Base-by-base conservation (phyloP, 2,329 filamentous ascomycete genomes). In the Ceratocystis cubensis region DNA sequence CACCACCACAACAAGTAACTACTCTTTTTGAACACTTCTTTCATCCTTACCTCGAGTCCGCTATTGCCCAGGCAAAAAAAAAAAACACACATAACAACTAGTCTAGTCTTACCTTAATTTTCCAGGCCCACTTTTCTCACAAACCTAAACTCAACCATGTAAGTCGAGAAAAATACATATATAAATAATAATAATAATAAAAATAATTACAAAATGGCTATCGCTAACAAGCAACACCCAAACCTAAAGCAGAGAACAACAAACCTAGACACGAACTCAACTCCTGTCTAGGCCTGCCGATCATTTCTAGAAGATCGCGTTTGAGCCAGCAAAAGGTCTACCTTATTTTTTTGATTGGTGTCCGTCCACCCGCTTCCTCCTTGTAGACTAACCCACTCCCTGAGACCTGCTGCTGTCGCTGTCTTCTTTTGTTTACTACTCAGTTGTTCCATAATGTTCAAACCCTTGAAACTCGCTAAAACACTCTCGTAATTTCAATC, bases 391-490 rank as follows among this genome's bases (percentile, higher is more conserved):
- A 10, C 53, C 15, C 28, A 17, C 28, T 20, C 15, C 17, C 13
- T 25, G 22, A 56, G 53, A 17, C 22, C 7, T 13, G 7, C 15
- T 30, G 28, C 53, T 59, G n/a, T 59, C 28, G 20, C 53, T 37
- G 48, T 53, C 48, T 25, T 15, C 25, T 1, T 25, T 15, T 53
- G 48, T 53, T 15, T 50, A 50, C 22, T 59, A 59, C 28, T 59
- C 33, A 30, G 53, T 59, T 37, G 53, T 65, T 61, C 64, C 64
- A 61, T 65, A 59, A 56, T 50, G 45, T 33, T 6, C 56, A 61
- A 56, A 65, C 74, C 77, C 78, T 79, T 81, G 78, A 83, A 83
- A 83, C 81, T 76, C 77, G 77, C 78, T 79, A 80, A 76, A 71
- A 72, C 71, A 73, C 74, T 75, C 76, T 75, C 72, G 74, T 75